Base-by-base conservation (phyloP, 208 protist species). In the Porcisia hertigi region DNA sequence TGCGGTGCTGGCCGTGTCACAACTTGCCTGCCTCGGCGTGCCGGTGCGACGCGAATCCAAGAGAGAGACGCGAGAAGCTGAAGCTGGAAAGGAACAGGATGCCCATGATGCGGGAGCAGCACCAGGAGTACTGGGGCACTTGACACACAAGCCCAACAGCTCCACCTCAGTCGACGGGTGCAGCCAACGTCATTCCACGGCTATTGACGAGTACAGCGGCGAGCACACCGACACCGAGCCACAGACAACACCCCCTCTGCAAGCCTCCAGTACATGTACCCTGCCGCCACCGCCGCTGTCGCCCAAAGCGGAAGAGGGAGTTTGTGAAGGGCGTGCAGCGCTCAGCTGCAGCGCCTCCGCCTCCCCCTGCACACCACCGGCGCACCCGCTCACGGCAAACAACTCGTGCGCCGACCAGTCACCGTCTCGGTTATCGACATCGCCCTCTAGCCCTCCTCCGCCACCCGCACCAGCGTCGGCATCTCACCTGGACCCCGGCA, bases 21-120 rank as follows among this genome's bases (percentile, higher is more conserved):
- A 72, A n/a, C 67, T 72, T 11, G 53, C 2, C 14, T 54, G n/a
- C 36, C 67, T 72, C 18, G 67, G 67, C 55, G 67, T 72, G 67
- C 47, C 49, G 14, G 49, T 72, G 41, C 63, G 41, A 47, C 43
- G 63, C 41, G 4, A 30, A 5, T 47, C 63, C 8, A 20, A 20
- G 7, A 52, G 63, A 7, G 39, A 67, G 1, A n/a, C 2, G 1
- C 16, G 36, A 49, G 63, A 49, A 16, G 36, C 60, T 3, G 23
- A 67, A 4, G 63, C 43, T 67, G 34, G 9, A 11, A 20, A 65
- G 3, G 23, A 11, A 12, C 63, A 11, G 41, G 41, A 23, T n/a
- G 20, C 18, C 11, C 23, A 25, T 67, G 3, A n/a, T 43, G n/a
- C 34, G 47, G 41, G 63, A 7, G 23, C 18, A 43, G 25, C 25